Evolutionary conservation across 1,284 basidiomycete genomes (phyloP).

Genomic region (Microbotryum violaceum): DNA sequence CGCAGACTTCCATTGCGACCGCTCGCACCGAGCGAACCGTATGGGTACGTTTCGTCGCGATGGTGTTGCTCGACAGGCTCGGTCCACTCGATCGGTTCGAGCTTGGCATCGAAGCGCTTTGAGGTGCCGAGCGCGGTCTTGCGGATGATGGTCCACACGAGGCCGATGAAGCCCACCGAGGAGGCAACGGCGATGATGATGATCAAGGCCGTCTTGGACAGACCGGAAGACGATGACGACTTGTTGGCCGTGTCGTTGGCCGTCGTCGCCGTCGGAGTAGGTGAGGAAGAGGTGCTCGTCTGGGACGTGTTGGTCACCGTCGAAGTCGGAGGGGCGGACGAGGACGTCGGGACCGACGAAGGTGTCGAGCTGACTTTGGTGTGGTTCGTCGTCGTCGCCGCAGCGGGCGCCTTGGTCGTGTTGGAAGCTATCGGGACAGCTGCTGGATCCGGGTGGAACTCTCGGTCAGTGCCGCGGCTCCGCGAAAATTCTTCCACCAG

Average conservation of each 20-base stretch:
- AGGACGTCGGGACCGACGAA: background rate
- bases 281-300: too few species aligned
- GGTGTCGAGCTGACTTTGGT: background rate
- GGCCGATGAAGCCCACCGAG: constrained; percentile 18
- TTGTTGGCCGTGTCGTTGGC: constrained; percentile 3
- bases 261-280: background rate
- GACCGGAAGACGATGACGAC: constrained; percentile 10
- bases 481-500: too few species aligned
- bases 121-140: constrained; percentile 30
- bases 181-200: constrained; percentile 29
- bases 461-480: too few species aligned
- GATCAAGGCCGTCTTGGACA: constrained; percentile 26
- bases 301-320: too few species aligned
- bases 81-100: constrained; percentile 28
- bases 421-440: background rate
- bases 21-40: background rate
- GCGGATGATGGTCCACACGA: constrained; percentile 30
- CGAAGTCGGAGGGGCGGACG: background rate
- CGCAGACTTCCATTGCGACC: constrained; percentile 1
- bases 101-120: constrained; percentile 27
- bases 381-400: background rate
- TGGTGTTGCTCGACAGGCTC: constrained; percentile 3
- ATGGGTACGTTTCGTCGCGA: background rate
- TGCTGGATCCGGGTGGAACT: background rate
- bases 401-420: background rate